Percentiles rank a stretch among this genome's conserved stretches.
Conservation (phyloP, 1,139 yeast genomes). For the Blastobotrys raffinosifermentans region DNA sequence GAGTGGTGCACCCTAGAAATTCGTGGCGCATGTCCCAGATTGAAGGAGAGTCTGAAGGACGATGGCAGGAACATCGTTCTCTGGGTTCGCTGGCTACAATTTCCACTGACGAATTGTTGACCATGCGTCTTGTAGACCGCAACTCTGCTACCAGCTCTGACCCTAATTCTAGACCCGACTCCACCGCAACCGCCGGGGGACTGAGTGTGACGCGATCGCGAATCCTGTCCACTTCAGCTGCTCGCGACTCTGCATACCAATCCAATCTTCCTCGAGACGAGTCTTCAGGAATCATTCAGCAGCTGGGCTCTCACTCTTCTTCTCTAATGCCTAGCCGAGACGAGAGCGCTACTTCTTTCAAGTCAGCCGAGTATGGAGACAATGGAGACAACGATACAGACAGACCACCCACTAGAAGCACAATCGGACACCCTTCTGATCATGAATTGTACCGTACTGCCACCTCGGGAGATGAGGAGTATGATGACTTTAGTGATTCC, state of each 20-base stretch:
- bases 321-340: constrained; percentile 7
- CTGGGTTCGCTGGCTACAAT: constrained; percentile 75
- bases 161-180: not conserved
- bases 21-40: constrained; percentile 68
- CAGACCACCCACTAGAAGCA: not conserved
- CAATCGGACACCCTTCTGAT: not conserved
- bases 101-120: constrained; percentile 75
- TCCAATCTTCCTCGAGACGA: constrained; percentile 17
- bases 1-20: constrained; percentile 35
- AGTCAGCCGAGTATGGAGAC: no score
- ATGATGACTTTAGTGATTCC: constrained; percentile 3
- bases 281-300: constrained; percentile 18
- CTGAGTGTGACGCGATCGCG: constrained; percentile 26
- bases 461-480: constrained; percentile 11
- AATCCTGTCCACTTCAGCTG: constrained; percentile 23
- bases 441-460: constrained; percentile 11
- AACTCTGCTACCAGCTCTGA: constrained; percentile 13
- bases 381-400: no score
- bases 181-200: constrained; percentile 18
- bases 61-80: constrained; percentile 53
- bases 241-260: constrained; percentile 20
- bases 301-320: constrained; percentile 23
- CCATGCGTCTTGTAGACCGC: constrained; percentile 59
- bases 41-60: constrained; percentile 27
- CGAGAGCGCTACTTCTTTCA: not conserved